phyloP scores from a whole-genome alignment of 495 filamentous ascomycete genomes.

The Antarctomyces pellizariae region DNA sequence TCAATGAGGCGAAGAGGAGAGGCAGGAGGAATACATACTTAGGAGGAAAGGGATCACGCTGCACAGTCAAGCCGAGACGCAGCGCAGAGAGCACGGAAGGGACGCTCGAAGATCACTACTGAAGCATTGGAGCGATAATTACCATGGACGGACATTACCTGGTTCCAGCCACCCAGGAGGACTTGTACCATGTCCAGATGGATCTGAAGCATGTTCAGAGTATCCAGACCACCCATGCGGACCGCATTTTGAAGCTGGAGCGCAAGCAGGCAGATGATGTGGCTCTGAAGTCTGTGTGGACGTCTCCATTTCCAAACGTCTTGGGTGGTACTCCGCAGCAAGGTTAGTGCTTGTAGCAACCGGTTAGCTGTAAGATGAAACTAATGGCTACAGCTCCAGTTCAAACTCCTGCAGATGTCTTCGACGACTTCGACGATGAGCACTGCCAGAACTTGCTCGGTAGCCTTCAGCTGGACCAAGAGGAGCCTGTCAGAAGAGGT shows the following conservation, averaged over 20 bases:
- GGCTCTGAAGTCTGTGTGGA: conserved; percentile 68
- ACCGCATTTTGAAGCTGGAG: conserved; percentile 57
- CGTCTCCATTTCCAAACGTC: conserved; percentile 61
- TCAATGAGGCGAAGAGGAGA: too few species aligned
- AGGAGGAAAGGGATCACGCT: too few species aligned
- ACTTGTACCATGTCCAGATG: conserved; percentile 69
- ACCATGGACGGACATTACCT: conserved; percentile 8
- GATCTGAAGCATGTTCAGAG: conserved; percentile 66
- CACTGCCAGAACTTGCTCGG: conserved; percentile 45
- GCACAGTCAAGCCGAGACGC: conserved; percentile 1
- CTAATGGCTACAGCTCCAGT: conserved; percentile 35
- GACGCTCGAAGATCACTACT: conserved; percentile 1
- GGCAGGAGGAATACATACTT: too few species aligned
- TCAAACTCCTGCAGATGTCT: conserved; percentile 53
- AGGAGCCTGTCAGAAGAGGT: conserved; percentile 68
- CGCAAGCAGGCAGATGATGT: conserved; percentile 62
- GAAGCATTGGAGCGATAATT: conserved; percentile 3
- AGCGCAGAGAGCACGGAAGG: conserved; percentile 1
- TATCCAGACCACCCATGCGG: conserved; percentile 57
- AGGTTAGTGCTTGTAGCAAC: conserved; percentile 26
- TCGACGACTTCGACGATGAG: conserved; percentile 69
- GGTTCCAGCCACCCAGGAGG: conserved; percentile 32
- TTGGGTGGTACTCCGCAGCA: conserved; percentile 59
- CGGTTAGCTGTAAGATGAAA: conserved; percentile 10
- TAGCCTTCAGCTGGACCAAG: conserved; percentile 56